Percentiles rank a stretch among this genome's conserved stretches.
phyloP scores from a whole-genome alignment of 75 land plant genomes.

The Larix kaempferi region DNA sequence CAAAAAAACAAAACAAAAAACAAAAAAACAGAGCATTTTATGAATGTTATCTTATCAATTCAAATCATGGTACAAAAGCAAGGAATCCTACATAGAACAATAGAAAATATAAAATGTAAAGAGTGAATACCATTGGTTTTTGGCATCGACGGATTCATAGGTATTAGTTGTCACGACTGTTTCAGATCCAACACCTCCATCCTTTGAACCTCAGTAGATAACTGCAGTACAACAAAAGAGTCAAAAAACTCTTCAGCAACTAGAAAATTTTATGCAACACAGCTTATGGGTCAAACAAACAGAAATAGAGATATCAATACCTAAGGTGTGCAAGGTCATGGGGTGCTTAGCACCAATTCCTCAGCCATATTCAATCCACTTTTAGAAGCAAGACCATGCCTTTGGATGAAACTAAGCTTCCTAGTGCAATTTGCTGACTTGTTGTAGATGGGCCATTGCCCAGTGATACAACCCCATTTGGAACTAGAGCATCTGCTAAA shows the following conservation, averaged over 20 bases:
- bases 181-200: constrained; percentile 72
- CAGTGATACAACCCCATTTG: constrained; percentile 25
- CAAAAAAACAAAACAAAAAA: not conserved
- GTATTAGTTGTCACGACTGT: constrained; percentile 74
- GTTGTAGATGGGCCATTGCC: constrained; percentile 18
- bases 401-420: constrained; percentile 13
- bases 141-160: constrained; percentile 73
- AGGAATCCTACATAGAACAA: not conserved
- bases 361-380: constrained; percentile 85
- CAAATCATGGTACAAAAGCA: not conserved
- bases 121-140: constrained; percentile 42
- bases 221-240: constrained; percentile 24
- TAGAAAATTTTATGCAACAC: constrained; percentile 2
- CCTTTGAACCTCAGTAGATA: constrained; percentile 58
- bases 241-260: not conserved
- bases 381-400: constrained; percentile 14
- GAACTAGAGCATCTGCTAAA: constrained; percentile 66
- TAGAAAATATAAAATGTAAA: not conserved
- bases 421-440: constrained; percentile 16
- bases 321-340: constrained; percentile 69
- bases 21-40: not conserved
- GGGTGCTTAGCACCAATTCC: constrained; percentile 69
- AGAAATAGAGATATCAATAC: constrained; percentile 25
- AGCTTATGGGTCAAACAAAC: not conserved
- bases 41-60: too few species aligned